A percentile compares a stretch with the other conserved stretches of the same genome.
Conservation (phyloP, 2,329 filamentous ascomycete species). For the Colletotrichum sp. region DNA sequence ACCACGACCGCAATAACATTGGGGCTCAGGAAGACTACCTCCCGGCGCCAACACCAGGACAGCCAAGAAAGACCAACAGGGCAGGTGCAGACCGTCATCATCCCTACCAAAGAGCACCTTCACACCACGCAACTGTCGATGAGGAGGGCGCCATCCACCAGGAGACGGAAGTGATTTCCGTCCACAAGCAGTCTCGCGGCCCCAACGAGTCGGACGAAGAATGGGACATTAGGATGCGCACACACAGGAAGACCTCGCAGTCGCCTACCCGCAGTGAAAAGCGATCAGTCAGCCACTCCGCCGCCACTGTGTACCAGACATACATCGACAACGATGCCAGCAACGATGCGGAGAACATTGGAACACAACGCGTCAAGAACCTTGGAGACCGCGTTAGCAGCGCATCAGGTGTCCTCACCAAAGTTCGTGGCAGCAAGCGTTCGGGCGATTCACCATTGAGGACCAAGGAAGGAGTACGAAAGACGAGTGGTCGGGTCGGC, state of each 20-base stretch:
- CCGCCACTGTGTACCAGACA: conserved; percentile 69
- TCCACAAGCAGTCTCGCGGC: conserved; percentile 65
- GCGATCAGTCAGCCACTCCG: conserved; percentile 78
- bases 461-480: conserved; percentile 63
- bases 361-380: conserved; percentile 61
- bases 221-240: conserved; percentile 75
- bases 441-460: conserved; percentile 55
- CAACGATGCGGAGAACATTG: conserved; percentile 75
- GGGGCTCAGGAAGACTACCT: conserved; percentile 87
- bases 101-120: conserved; percentile 67
- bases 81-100: conserved; percentile 79
- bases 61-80: conserved; percentile 87
- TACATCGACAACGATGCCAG: conserved; percentile 69
- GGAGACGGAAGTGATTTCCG: conserved; percentile 65
- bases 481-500: conserved; percentile 69
- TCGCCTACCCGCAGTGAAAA: conserved; percentile 67
- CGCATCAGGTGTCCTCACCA: conserved; percentile 62
- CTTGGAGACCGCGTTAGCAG: conserved; percentile 58
- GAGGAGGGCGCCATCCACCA: conserved; percentile 60
- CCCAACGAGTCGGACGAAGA: conserved; percentile 82
- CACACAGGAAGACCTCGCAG: conserved; percentile 68
- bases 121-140: conserved; percentile 45
- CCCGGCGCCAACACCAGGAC: conserved; percentile 92
- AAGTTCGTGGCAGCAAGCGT: conserved; percentile 68
- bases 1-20: conserved; percentile 74